A percentile compares a stretch with the other conserved stretches of the same genome.
Evolutionary conservation across 202 grass and related monocot species (phyloP).

Genomic region (Setaria viridis): DNA sequence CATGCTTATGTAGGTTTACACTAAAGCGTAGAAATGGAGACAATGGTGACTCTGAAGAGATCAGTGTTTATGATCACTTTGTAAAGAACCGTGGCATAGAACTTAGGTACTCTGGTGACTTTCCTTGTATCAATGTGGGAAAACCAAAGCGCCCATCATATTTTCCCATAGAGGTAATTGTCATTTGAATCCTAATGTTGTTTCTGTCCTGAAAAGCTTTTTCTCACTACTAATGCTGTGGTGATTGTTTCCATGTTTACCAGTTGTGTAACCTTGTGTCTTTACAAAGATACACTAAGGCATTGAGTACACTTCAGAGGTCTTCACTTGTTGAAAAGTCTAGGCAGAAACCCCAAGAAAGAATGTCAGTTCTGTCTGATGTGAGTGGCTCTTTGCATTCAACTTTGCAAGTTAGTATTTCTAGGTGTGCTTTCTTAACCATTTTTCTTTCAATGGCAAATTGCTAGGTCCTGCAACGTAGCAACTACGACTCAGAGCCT

Average conservation of each 20-base stretch:
- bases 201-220: neutral
- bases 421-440: neutral
- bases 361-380: constrained; percentile 65
- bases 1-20: constrained; percentile 54
- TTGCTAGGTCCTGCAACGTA: constrained; percentile 59
- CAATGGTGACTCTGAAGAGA: constrained; percentile 57
- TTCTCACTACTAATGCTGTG: neutral
- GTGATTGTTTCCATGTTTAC: constrained; percentile 34
- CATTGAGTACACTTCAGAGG: constrained; percentile 63
- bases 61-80: constrained; percentile 80
- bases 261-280: constrained; percentile 62
- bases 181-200: neutral
- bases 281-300: constrained; percentile 72
- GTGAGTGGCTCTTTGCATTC: constrained; percentile 30
- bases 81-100: constrained; percentile 62
- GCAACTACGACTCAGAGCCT: constrained; percentile 76
- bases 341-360: constrained; percentile 75
- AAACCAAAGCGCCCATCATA: constrained; percentile 83
- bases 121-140: constrained; percentile 86
- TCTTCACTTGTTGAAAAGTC: constrained; percentile 77
- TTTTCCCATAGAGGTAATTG: constrained; percentile 71
- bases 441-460: neutral
- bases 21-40: constrained; percentile 62
- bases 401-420: neutral
- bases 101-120: constrained; percentile 62